A percentile compares a stretch with the other conserved stretches of the same genome.
Evolutionary conservation across 495 filamentous ascomycete species (phyloP).

Genomic region (Talaromyces ruber): DNA sequence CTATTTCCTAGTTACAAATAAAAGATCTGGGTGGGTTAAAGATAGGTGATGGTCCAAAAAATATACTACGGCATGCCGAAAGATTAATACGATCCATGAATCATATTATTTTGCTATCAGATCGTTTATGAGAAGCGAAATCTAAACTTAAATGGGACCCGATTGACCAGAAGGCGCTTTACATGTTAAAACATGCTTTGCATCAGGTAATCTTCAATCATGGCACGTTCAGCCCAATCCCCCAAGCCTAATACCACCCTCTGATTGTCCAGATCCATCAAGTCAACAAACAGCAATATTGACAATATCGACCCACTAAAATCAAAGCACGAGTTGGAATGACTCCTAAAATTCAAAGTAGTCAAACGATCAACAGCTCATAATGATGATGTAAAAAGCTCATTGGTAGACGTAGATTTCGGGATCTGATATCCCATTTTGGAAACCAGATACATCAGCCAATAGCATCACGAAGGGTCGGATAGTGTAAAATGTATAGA

Average conservation of each 20-base stretch:
- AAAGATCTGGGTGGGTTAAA: too few relatives aligned
- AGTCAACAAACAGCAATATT: background rate
- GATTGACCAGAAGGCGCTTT: background rate
- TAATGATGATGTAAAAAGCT: background rate
- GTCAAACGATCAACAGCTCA: background rate
- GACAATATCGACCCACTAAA: background rate
- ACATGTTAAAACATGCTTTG: background rate
- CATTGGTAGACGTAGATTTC: slow-evolving; percentile 2
- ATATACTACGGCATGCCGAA: background rate
- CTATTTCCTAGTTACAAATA: too few relatives aligned
- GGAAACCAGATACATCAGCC: slow-evolving; percentile 26
- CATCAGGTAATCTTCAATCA: background rate
- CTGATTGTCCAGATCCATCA: background rate
- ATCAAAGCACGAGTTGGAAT: background rate
- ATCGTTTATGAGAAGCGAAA: background rate
- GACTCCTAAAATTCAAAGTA: background rate
- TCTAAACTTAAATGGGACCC: background rate
- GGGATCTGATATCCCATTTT: slow-evolving; percentile 31
- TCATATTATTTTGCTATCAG: background rate
- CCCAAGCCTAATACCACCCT: background rate
- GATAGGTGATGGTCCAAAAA: too few relatives aligned
- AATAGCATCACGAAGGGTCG: slow-evolving; percentile 3
- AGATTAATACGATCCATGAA: background rate
- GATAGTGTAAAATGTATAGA: slow-evolving; percentile 2
- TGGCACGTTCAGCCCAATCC: background rate